These are phyloP conservation scores for Asterochloris erici DNA, from an alignment of 139 green algal species.

Conservation along the genomic window DNA sequence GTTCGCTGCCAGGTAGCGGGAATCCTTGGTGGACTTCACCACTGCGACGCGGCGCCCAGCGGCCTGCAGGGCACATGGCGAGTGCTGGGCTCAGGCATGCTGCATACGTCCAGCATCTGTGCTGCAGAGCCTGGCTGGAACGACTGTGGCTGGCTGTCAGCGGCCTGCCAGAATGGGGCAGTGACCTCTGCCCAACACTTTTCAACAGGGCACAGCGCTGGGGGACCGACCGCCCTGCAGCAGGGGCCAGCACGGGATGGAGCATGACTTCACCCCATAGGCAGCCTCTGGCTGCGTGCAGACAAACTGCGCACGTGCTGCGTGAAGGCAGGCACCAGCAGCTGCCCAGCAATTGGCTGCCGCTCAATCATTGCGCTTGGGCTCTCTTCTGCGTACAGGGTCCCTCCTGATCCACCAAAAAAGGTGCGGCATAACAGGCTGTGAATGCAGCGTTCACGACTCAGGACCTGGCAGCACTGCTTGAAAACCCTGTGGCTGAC, in stretches of 20 bases:
- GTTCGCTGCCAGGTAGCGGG: constrained; percentile 39
- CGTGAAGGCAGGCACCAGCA: not conserved
- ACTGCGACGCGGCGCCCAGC: constrained; percentile 40
- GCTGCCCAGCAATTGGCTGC: not conserved
- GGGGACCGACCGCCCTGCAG: not conserved
- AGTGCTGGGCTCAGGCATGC: not conserved
- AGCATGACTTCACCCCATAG: too few species aligned
- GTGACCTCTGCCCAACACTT: too few species aligned
- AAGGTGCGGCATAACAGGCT: not conserved
- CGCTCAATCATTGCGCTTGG: not conserved
- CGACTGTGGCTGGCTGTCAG: too few species aligned
- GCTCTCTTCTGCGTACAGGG: not conserved
- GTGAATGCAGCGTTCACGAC: not conserved
- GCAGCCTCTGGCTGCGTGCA: not conserved
- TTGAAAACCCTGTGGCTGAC: not conserved
- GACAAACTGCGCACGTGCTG: not conserved
- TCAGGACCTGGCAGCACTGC: not conserved
- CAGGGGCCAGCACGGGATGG: not conserved
- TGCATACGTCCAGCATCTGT: too few species aligned
- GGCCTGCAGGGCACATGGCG: constrained; percentile 4
- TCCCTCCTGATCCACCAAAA: not conserved
- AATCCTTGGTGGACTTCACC: constrained; percentile 64
- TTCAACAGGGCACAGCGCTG: not conserved
- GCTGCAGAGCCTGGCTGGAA: too few species aligned
- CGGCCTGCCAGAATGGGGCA: too few species aligned